Evolutionary conservation across 768 basidiomycete genomes (phyloP), one percentile per base, ranked within the genome.

Genomic region (Leccinum subtestaceum): DNA sequence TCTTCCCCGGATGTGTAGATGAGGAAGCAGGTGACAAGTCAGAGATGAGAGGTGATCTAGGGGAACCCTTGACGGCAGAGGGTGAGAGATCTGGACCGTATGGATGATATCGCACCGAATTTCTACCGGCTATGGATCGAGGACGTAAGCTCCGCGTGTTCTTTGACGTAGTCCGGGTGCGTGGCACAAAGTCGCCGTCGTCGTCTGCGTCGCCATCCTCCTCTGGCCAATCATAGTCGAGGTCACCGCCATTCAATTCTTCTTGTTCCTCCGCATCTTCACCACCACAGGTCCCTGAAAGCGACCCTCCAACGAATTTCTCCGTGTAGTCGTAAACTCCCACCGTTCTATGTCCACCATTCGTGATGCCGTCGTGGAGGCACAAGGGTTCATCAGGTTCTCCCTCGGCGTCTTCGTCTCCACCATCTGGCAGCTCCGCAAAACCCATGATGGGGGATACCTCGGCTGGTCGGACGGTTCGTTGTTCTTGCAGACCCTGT

Each of bases 401-500:
- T 1, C 73, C 75, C 32, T 76, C 76, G 3, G 73, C 75, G 31
- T 77, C 74, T 46, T 68, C 72, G n/a, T 77, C 75, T n/a, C 59
- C 63, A 2, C 54, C 65, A 19, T 70, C 70, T 45, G 69, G 67
- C 32, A 73, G 57, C 15, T 63, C 72, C 17, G 68, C 63, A 61
- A 71, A 71, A 17, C 52, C 65, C 59, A 74, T 72, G 45, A 72
- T 51, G 4, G 72, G 72, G 19, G 72, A 73, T 7, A 73, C 68
- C 58, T 73, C 72, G 2, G 72, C 72, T 25, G 72, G 72, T 15
- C 73, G 61, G 9, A 73, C 72, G 54, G 72, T 73, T 43, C 62
- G 63, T 55, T 73, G 72, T 53, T 72, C 67, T 43, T 70, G 72
- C 34, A 72, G 56, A 58, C 64, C 72, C 61, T 74, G 73, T 6